Conservation (phyloP, 2,329 filamentous ascomycete species). For the Falciphora oryzae region DNA sequence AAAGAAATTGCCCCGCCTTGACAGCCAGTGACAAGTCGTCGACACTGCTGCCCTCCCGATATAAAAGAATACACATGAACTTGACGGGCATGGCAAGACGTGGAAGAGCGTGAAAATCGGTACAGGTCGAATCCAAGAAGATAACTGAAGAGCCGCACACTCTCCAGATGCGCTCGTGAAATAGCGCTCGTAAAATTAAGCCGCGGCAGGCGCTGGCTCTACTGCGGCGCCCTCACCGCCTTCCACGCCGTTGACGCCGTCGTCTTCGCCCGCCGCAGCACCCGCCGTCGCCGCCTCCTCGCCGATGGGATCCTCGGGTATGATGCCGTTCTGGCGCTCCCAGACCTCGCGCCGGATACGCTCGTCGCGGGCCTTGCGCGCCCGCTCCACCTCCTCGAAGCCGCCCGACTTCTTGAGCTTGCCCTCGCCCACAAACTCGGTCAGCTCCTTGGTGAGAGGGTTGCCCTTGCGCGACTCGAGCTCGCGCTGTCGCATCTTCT, state of each 20-base stretch:
- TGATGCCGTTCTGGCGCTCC: constrained; percentile 57
- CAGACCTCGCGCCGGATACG: constrained; percentile 74
- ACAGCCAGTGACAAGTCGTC: too few relatives aligned
- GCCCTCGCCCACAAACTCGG: constrained; percentile 78
- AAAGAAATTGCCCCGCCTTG: too few relatives aligned
- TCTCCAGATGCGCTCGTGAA: too few relatives aligned
- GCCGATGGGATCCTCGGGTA: constrained; percentile 34
- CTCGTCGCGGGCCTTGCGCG: constrained; percentile 81
- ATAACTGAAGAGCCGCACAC: too few relatives aligned
- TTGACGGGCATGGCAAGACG: too few relatives aligned
- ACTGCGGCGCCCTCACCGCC: too few relatives aligned
- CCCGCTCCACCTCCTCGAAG: constrained; percentile 85
- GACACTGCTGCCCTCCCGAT: too few relatives aligned
- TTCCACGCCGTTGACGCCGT: background rate
- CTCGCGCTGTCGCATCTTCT: constrained; percentile 85
- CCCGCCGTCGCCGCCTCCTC: constrained; percentile 26
- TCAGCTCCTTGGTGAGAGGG: constrained; percentile 77
- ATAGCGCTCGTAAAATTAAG: too few relatives aligned
- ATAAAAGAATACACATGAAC: too few relatives aligned
- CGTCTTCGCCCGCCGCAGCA: constrained; percentile 12
- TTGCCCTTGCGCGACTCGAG: constrained; percentile 71
- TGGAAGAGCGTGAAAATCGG: too few relatives aligned
- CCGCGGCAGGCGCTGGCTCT: too few relatives aligned
- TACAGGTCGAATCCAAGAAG: too few relatives aligned
- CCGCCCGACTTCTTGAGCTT: constrained; percentile 95